Percentiles rank a stretch among this genome's conserved stretches.
Evolutionary conservation across 495 filamentous ascomycete species (phyloP).

Genomic region (Hypoxylon rickii): DNA sequence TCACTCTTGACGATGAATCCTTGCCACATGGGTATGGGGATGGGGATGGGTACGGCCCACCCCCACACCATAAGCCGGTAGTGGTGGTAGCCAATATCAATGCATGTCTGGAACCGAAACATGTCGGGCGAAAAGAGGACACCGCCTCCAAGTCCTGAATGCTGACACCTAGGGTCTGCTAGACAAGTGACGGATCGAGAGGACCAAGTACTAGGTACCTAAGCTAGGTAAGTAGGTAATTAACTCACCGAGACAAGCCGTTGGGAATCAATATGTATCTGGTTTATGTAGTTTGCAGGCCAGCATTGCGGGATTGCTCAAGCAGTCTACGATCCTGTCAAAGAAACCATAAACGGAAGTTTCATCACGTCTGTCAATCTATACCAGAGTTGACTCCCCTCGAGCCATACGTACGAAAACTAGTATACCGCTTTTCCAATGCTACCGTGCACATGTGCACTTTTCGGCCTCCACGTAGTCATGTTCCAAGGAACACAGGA

Average conservation of each 20-base stretch:
- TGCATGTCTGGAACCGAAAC: conserved; percentile 32
- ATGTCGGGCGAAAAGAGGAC: conserved; percentile 19
- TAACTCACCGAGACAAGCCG: not conserved
- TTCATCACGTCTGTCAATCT: too few relatives aligned
- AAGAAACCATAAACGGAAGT: too few relatives aligned
- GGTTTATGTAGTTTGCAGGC: too few relatives aligned
- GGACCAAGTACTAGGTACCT: too few relatives aligned
- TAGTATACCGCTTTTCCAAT: conserved; percentile 4
- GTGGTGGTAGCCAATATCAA: conserved; percentile 1
- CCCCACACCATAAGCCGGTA: too few relatives aligned
- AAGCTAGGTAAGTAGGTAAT: too few relatives aligned
- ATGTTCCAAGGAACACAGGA: not conserved
- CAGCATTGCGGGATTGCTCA: too few relatives aligned
- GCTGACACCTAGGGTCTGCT: not conserved
- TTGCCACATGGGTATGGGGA: too few relatives aligned
- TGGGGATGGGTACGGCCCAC: too few relatives aligned
- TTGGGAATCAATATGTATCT: not conserved
- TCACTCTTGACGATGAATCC: too few relatives aligned
- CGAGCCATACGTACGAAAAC: conserved; percentile 2
- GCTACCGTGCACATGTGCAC: not conserved
- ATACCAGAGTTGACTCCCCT: too few relatives aligned
- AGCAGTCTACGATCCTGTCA: too few relatives aligned
- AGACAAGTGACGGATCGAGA: not conserved
- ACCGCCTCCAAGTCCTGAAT: not conserved
- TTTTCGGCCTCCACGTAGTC: not conserved